Percentiles rank a stretch among this genome's conserved stretches.
These are phyloP conservation scores for Bipolaris sorokiniana DNA, from an alignment of 2,329 filamentous ascomycete genomes.

Conservation along the genomic window DNA sequence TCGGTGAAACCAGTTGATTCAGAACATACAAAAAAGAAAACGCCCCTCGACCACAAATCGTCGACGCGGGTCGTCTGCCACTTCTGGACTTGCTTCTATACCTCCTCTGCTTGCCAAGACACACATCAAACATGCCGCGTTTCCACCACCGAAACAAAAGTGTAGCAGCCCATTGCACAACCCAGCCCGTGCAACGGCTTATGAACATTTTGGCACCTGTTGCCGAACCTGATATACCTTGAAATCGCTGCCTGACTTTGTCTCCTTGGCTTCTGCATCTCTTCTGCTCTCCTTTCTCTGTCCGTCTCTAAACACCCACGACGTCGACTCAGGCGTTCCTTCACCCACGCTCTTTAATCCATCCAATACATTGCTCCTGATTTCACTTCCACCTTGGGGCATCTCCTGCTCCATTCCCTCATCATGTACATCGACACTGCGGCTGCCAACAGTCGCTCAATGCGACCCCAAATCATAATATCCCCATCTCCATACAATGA, in stretches of 20 bases:
- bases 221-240: constrained; percentile 16
- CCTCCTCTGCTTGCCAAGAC: constrained; percentile 16
- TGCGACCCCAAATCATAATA: constrained; percentile 27
- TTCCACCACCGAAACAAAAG: constrained; percentile 36
- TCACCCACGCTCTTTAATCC: constrained; percentile 7
- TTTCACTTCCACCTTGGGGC: not conserved
- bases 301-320: constrained; percentile 4
- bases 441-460: constrained; percentile 36
- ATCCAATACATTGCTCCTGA: not conserved
- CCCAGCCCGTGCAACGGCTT: constrained; percentile 13
- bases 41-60: not conserved
- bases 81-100: constrained; percentile 1
- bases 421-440: constrained; percentile 45
- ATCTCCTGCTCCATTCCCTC: not conserved
- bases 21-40: not conserved
- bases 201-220: constrained; percentile 24
- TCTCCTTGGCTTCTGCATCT: constrained; percentile 8
- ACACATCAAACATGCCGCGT: constrained; percentile 31
- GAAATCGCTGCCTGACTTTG: constrained; percentile 22
- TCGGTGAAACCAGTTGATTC: not conserved
- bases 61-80: not conserved
- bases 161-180: constrained; percentile 26
- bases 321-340: constrained; percentile 1
- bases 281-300: not conserved
- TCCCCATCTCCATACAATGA: constrained; percentile 26